These are phyloP conservation scores for Paratinospora sagittata DNA, from an alignment of 164 flowering plant genomes.

Conservation along the genomic window DNA sequence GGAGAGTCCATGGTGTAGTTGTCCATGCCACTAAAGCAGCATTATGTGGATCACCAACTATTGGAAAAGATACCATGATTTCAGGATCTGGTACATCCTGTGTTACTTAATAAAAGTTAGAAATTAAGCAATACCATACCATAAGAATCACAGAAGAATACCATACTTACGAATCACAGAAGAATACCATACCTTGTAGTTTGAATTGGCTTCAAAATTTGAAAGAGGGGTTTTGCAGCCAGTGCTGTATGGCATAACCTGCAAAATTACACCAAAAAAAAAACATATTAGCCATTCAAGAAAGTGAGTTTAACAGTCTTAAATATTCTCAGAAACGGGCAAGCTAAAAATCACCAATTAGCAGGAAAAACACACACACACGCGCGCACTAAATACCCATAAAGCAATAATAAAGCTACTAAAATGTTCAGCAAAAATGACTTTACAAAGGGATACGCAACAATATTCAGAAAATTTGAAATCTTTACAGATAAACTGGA, in stretches of 20 bases:
- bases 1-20: conserved; percentile 99
- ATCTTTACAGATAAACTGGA: too few relatives aligned
- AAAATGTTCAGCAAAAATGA: too few relatives aligned
- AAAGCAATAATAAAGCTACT: too few relatives aligned
- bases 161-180: neutral
- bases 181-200: conserved; percentile 55
- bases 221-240: conserved; percentile 96
- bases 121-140: too few relatives aligned
- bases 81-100: conserved; percentile 93
- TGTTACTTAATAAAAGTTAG: conserved; percentile 7
- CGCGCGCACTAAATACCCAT: too few relatives aligned
- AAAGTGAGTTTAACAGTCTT: too few relatives aligned
- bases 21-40: conserved; percentile 96
- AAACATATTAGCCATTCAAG: neutral
- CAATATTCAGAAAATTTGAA: too few relatives aligned
- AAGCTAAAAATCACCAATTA: too few relatives aligned
- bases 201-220: conserved; percentile 79
- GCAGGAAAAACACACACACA: too few relatives aligned
- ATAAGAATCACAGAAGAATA: too few relatives aligned
- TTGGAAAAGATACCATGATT: conserved; percentile 79
- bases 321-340: too few relatives aligned
- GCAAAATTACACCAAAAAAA: conserved; percentile 13
- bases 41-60: conserved; percentile 62
- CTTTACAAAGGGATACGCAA: too few relatives aligned
- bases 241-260: conserved; percentile 99